Evolutionary conservation across 2,329 filamentous ascomycete genomes (phyloP).

Genomic region (Diaporthe velutina): DNA sequence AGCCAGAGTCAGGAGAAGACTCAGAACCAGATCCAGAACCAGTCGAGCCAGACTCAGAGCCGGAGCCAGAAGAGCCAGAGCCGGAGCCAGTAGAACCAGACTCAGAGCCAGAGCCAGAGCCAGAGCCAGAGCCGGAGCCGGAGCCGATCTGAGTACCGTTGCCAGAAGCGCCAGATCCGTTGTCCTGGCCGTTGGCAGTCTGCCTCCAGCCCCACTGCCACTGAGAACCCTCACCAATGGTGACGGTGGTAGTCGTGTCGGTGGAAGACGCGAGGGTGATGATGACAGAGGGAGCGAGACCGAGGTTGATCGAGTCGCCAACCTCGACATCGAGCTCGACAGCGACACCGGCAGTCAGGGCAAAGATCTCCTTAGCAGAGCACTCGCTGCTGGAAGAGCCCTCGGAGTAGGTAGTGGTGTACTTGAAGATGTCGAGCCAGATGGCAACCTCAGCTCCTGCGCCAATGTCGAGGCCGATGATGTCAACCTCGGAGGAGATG

Average conservation of each 20-base stretch:
- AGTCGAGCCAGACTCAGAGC: conserved; percentile 29
- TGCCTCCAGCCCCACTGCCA: conserved; percentile 33
- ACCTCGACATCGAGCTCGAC: conserved; percentile 45
- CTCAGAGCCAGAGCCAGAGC: no score
- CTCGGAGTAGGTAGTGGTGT: conserved; percentile 44
- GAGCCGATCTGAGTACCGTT: conserved; percentile 15
- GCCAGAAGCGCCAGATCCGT: not conserved
- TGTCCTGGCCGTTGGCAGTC: not conserved
- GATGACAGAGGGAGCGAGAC: conserved; percentile 46
- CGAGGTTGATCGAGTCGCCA: conserved; percentile 42
- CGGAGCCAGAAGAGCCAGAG: conserved; percentile 25
- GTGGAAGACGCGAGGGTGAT: conserved; percentile 45
- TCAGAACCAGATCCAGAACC: conserved; percentile 20
- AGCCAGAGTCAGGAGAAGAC: conserved; percentile 12
- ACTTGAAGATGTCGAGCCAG: conserved; percentile 50
- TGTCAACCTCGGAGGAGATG: conserved; percentile 43
- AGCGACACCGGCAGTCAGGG: conserved; percentile 44
- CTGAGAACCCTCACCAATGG: conserved; percentile 35
- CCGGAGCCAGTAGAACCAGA: not conserved
- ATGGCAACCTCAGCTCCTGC: conserved; percentile 46
- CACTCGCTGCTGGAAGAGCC: conserved; percentile 35
- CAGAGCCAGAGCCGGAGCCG: conserved; percentile 23
- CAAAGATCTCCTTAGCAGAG: conserved; percentile 43
- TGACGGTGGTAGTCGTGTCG: conserved; percentile 41
- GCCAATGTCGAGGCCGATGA: conserved; percentile 44